A percentile compares a stretch with the other conserved stretches of the same genome.
Conservation (phyloP, 2,329 filamentous ascomycete species). For the Trichoderma sp. region DNA sequence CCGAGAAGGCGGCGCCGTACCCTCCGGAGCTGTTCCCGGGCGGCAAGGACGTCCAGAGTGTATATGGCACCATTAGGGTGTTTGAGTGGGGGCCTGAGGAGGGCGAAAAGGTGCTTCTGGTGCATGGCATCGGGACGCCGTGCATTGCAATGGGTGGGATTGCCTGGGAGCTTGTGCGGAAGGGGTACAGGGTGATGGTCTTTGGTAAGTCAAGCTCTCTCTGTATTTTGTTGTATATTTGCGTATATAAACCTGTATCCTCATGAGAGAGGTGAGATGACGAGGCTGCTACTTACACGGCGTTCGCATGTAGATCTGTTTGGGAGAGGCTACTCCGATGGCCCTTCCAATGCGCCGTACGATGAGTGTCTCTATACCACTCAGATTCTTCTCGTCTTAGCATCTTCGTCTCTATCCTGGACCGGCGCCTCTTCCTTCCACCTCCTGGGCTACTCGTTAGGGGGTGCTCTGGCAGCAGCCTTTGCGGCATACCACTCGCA, state of each 20-base stretch:
- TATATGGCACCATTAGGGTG: slow-evolving; percentile 68
- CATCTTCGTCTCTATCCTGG: slow-evolving; percentile 61
- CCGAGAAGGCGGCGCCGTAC: slow-evolving; percentile 49
- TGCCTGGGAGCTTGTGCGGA: slow-evolving; percentile 60
- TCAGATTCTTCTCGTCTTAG: slow-evolving; percentile 63
- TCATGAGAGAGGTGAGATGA: background rate
- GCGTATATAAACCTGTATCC: background rate
- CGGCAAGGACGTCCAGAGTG: slow-evolving; percentile 63
- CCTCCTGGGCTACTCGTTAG: slow-evolving; percentile 75
- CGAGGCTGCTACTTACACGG: background rate
- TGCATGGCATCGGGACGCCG: slow-evolving; percentile 82
- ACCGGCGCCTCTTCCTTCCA: slow-evolving; percentile 56
- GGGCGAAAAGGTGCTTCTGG: slow-evolving; percentile 68
- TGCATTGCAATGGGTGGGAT: slow-evolving; percentile 65
- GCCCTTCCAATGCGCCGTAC: slow-evolving; percentile 57
- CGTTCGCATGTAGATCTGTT: slow-evolving; percentile 56
- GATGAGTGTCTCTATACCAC: slow-evolving; percentile 62
- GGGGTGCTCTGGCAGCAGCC: slow-evolving; percentile 68
- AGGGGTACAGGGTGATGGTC: slow-evolving; percentile 73
- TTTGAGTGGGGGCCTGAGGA: slow-evolving; percentile 77
- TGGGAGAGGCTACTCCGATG: slow-evolving; percentile 75
- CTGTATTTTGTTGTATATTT: background rate
- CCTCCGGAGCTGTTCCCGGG: slow-evolving; percentile 69
- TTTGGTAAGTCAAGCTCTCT: slow-evolving; percentile 54
- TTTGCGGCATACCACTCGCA: slow-evolving; percentile 69